Evolutionary conservation across 768 basidiomycete species (phyloP).

Genomic region (Trametopsis cervina): DNA sequence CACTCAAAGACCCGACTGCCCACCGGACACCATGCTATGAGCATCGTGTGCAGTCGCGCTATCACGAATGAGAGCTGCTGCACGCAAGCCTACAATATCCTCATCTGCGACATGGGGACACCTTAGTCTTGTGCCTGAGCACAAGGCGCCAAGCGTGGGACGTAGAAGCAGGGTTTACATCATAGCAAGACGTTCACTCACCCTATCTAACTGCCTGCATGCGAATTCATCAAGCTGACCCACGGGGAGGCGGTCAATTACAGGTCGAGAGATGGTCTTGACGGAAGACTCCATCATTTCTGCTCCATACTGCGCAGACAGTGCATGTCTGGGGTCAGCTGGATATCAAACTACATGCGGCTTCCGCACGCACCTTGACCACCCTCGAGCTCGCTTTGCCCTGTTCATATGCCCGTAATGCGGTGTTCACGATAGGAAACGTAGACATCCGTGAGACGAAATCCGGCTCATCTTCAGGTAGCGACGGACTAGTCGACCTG

Average conservation of each 20-base stretch:
- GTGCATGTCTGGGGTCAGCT: background rate
- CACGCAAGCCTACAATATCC: too few relatives aligned
- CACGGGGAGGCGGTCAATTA: constrained; percentile 73
- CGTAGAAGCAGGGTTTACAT: constrained; percentile 1
- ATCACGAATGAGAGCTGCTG: too few relatives aligned
- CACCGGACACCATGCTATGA: too few relatives aligned
- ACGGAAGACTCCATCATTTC: constrained; percentile 84
- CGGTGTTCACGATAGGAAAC: constrained; percentile 67
- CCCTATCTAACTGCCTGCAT: constrained; percentile 79
- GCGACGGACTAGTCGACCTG: constrained; percentile 25
- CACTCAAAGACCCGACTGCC: too few relatives aligned
- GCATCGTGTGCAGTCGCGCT: too few relatives aligned
- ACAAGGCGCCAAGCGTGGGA: background rate
- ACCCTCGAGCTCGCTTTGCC: constrained; percentile 79
- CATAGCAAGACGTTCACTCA: constrained; percentile 31
- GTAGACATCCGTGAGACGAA: constrained; percentile 52
- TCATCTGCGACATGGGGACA: too few relatives aligned
- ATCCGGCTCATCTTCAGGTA: constrained; percentile 23
- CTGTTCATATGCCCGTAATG: constrained; percentile 70
- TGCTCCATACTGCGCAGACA: constrained; percentile 65
- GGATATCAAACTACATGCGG: background rate
- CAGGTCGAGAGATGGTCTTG: constrained; percentile 73
- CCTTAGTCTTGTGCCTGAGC: too few relatives aligned
- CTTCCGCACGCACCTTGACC: constrained; percentile 55
- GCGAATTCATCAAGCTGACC: constrained; percentile 82